phyloP scores from a whole-genome alignment of 352 stramenopile genomes.

The Aphanomyces invadans region DNA sequence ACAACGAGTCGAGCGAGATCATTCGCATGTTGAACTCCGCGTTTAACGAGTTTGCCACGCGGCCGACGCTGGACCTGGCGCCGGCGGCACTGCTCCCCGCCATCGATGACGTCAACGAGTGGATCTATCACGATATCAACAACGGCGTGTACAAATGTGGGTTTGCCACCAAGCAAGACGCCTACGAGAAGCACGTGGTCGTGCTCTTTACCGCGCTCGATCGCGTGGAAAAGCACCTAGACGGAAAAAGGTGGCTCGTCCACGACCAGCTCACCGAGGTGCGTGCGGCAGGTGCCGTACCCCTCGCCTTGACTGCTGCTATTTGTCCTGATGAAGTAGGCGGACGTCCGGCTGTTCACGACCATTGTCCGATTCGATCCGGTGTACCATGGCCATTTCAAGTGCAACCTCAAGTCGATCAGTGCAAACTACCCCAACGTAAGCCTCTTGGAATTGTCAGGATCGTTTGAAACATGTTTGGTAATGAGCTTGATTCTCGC shows the following conservation, averaged over 20 bases:
- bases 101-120: constrained; percentile 84
- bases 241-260: constrained; percentile 59
- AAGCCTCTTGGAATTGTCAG: neutral
- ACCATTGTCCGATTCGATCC: constrained; percentile 93
- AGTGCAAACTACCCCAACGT: constrained; percentile 71
- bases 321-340: constrained; percentile 25
- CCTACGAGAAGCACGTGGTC: constrained; percentile 85
- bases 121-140: constrained; percentile 88
- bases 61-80: constrained; percentile 80
- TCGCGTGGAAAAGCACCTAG: constrained; percentile 64
- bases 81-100: constrained; percentile 60
- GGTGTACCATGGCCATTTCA: constrained; percentile 81
- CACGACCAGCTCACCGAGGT: constrained; percentile 64
- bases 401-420: constrained; percentile 79
- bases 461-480: neutral
- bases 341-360: constrained; percentile 87
- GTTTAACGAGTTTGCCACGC: constrained; percentile 79
- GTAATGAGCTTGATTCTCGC: constrained; percentile 1
- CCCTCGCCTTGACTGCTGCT: too few species aligned
- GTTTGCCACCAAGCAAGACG: constrained; percentile 48
- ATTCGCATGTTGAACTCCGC: constrained; percentile 91
- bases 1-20: constrained; percentile 94
- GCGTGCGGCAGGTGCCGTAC: neutral
- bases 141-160: constrained; percentile 85
- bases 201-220: constrained; percentile 82